These are phyloP conservation scores for Pleoardoris graminearum DNA, from an alignment of 2,329 filamentous ascomycete genomes.

Conservation along the genomic window DNA sequence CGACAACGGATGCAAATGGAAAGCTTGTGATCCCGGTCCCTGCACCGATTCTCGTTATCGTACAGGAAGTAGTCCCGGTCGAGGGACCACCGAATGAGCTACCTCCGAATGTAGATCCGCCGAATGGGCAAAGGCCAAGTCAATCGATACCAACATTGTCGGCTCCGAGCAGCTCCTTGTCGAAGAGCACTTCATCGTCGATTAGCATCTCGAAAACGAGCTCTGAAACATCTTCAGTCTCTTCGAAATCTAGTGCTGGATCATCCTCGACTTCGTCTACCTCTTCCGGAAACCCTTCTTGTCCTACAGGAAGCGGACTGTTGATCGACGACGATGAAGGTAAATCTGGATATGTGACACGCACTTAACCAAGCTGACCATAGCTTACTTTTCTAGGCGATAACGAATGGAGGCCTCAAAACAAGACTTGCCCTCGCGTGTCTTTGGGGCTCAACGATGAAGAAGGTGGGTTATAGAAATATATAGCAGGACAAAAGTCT, in stretches of 20 bases:
- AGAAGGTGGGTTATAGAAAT: background rate
- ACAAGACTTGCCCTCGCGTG: background rate
- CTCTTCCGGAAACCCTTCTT: background rate
- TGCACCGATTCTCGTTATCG: too few species aligned
- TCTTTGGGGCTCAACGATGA: background rate
- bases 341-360: background rate
- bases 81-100: too few species aligned
- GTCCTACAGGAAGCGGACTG: background rate
- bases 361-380: background rate
- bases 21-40: background rate
- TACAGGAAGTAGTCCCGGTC: too few species aligned
- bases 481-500: too few species aligned
- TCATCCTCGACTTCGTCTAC: background rate
- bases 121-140: too few species aligned
- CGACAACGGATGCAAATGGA: background rate
- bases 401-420: background rate
- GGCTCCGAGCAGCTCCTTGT: too few species aligned
- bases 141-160: too few species aligned
- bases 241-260: background rate
- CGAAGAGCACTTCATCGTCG: background rate
- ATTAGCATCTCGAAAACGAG: background rate
- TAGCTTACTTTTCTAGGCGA: background rate
- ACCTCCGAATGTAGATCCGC: too few species aligned
- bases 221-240: background rate
- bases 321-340: background rate